These are phyloP conservation scores for Bassia scoparia DNA, from an alignment of 148 eudicot genomes.

Conservation along the genomic window DNA sequence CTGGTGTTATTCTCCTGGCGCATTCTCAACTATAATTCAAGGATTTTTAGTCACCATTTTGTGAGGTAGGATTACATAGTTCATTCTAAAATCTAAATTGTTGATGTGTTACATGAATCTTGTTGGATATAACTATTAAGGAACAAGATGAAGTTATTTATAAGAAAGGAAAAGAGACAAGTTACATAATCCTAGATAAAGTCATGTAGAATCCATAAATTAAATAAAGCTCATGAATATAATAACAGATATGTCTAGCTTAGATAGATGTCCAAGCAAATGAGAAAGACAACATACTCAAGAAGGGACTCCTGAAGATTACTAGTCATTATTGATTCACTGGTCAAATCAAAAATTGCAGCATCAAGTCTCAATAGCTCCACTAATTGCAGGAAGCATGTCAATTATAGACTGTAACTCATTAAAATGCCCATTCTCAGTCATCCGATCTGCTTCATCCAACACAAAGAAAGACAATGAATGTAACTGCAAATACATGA, in stretches of 20 bases:
- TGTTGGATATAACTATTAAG: too few relatives aligned
- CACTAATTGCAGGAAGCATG: slow-evolving; percentile 55
- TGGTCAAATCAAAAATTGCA: slow-evolving; percentile 85
- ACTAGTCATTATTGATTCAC: slow-evolving; percentile 64
- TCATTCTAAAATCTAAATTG: not conserved
- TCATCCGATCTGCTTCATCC: slow-evolving; percentile 99
- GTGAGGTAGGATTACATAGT: not conserved
- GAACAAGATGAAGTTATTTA: too few relatives aligned
- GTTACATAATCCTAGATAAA: too few relatives aligned
- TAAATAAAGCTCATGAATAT: not conserved
- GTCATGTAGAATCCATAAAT: not conserved
- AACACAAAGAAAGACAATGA: slow-evolving; percentile 90
- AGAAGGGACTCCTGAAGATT: slow-evolving; percentile 90
- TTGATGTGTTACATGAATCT: not conserved
- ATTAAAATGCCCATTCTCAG: slow-evolving; percentile 86
- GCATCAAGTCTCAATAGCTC: slow-evolving; percentile 63
- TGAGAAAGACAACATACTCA: slow-evolving; percentile 54
- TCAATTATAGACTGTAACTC: slow-evolving; percentile 94
- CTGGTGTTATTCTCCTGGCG: not conserved
- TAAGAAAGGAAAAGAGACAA: too few relatives aligned
- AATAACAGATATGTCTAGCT: too few relatives aligned
- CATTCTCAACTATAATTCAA: not conserved
- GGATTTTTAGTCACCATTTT: not conserved
- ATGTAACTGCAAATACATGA: slow-evolving; percentile 63
- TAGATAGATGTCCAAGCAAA: not conserved